Conservation (phyloP, 495 filamentous ascomycete genomes). For the Neurospora africana region DNA sequence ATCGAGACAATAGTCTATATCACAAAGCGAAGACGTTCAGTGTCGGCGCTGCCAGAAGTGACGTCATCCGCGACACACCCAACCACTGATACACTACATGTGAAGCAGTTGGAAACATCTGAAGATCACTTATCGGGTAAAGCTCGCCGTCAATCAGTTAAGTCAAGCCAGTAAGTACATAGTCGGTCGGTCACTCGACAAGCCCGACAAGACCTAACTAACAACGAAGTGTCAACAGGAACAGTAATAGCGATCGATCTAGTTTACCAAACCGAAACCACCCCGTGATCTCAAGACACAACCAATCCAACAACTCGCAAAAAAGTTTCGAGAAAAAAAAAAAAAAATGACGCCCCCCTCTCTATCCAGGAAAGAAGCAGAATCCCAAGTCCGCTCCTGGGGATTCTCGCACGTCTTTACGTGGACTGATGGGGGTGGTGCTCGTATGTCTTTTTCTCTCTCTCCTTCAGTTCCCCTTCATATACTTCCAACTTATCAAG, state of each 20-base stretch:
- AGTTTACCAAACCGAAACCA: not conserved
- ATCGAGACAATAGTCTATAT: too few relatives aligned
- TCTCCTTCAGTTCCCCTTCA: too few relatives aligned
- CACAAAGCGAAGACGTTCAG: too few relatives aligned
- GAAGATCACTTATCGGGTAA: not conserved
- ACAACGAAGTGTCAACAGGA: not conserved
- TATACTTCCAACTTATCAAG: too few relatives aligned
- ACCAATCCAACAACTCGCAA: not conserved
- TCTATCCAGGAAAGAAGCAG: slow-evolving; percentile 17
- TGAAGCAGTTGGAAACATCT: not conserved
- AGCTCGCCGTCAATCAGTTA: not conserved
- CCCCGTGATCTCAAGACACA: not conserved
- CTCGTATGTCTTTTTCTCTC: slow-evolving; percentile 9
- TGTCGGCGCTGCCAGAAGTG: not conserved
- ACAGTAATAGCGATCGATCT: not conserved
- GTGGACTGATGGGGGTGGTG: slow-evolving; percentile 68
- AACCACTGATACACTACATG: not conserved
- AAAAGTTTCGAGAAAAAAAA: too few relatives aligned
- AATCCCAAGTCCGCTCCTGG: slow-evolving; percentile 61
- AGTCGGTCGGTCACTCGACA: not conserved
- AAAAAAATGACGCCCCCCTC: not conserved
- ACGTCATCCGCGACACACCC: not conserved
- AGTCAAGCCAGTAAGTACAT: not conserved
- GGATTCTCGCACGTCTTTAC: slow-evolving; percentile 70
- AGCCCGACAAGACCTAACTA: not conserved